phyloP scores from a whole-genome alignment of 306 rosid genomes.

The Prunus kanzakura region DNA sequence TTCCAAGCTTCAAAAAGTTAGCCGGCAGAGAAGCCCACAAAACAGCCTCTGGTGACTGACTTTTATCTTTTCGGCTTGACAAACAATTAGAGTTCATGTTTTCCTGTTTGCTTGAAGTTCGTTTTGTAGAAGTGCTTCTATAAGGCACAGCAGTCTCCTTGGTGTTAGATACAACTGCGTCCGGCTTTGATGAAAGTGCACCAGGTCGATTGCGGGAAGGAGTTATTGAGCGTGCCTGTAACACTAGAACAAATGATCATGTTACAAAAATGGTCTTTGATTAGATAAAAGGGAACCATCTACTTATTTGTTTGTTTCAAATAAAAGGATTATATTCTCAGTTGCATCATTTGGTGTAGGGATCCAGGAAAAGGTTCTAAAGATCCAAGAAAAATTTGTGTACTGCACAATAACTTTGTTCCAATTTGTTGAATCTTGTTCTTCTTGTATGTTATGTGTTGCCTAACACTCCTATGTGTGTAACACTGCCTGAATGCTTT shows the following conservation, averaged over 20 bases:
- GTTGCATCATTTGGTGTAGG: too few species aligned
- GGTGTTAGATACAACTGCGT: slow-evolving; percentile 32
- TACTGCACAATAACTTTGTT: not conserved
- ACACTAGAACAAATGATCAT: slow-evolving; percentile 30
- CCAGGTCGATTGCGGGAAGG: slow-evolving; percentile 40
- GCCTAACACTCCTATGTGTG: too few species aligned
- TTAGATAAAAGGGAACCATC: not conserved
- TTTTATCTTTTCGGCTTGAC: slow-evolving; percentile 45
- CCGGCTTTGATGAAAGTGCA: slow-evolving; percentile 47
- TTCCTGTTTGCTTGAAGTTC: slow-evolving; percentile 51
- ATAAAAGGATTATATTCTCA: too few species aligned
- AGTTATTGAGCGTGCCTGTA: slow-evolving; percentile 42
- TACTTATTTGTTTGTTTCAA: too few species aligned
- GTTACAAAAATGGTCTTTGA: slow-evolving; percentile 2
- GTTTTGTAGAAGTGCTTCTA: slow-evolving; percentile 41
- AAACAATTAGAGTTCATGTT: slow-evolving; percentile 42
- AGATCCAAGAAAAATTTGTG: not conserved
- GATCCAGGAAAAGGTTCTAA: not conserved
- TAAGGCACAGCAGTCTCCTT: slow-evolving; percentile 38
- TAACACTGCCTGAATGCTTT: too few species aligned
- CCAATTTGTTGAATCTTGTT: not conserved
- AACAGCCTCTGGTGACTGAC: slow-evolving; percentile 36
- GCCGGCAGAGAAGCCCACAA: slow-evolving; percentile 70
- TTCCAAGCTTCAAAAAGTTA: slow-evolving; percentile 64
- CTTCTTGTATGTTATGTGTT: too few species aligned